These are phyloP conservation scores for Pseudogymnoascus sp. DNA, from an alignment of 2,329 filamentous ascomycete genomes.

Conservation along the genomic window DNA sequence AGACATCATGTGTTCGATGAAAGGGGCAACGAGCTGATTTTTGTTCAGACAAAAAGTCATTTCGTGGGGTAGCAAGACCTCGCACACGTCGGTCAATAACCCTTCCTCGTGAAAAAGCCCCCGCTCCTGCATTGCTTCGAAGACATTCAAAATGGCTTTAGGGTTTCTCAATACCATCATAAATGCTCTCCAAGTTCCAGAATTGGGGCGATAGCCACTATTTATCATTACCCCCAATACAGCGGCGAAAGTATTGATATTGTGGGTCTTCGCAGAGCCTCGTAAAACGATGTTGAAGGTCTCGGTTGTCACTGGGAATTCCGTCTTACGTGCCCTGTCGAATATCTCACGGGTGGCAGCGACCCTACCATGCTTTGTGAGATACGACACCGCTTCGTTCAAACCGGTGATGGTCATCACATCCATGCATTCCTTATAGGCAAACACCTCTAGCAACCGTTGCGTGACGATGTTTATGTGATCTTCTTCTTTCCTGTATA, in stretches of 20 bases:
- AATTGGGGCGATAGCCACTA: slow-evolving; percentile 6
- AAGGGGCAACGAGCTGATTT: slow-evolving; percentile 2
- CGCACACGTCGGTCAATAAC: neutral
- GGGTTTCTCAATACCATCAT: slow-evolving; percentile 2
- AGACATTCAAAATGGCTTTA: neutral
- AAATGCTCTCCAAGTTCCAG: slow-evolving; percentile 8
- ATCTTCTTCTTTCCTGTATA: neutral
- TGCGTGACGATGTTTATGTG: neutral
- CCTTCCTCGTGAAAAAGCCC: slow-evolving; percentile 11
- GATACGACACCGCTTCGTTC: slow-evolving; percentile 7
- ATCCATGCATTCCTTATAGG: neutral
- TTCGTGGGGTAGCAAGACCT: slow-evolving; percentile 7
- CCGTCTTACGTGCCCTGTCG: neutral
- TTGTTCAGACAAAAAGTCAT: neutral
- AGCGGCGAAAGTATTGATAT: slow-evolving; percentile 3
- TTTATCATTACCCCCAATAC: neutral
- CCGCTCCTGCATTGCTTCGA: neutral
- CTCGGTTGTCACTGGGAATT: neutral
- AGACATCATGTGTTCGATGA: neutral
- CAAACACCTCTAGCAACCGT: neutral
- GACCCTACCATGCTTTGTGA: neutral
- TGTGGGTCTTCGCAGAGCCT: neutral
- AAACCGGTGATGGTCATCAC: neutral
- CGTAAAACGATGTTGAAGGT: slow-evolving; percentile 10
- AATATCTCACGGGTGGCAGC: slow-evolving; percentile 3